Conservation (phyloP, 257 asterid species). For the Fraxinus anomala region DNA sequence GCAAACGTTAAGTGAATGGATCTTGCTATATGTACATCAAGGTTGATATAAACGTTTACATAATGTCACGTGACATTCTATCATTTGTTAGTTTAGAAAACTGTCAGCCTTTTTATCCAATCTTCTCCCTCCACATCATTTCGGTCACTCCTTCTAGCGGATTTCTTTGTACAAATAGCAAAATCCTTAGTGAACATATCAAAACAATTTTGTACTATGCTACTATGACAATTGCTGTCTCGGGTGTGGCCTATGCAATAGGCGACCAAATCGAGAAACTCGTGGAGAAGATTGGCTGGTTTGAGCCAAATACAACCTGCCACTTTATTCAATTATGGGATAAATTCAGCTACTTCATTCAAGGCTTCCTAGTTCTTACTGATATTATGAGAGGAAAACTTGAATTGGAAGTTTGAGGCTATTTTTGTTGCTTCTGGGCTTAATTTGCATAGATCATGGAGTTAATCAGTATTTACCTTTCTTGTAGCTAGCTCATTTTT, state of each 20-base stretch:
- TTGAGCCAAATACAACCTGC: constrained; percentile 25
- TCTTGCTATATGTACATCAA: too few relatives aligned
- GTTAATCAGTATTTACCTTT: too few relatives aligned
- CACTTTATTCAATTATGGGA: constrained; percentile 11
- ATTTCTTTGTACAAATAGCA: too few relatives aligned
- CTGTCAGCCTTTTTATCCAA: too few relatives aligned
- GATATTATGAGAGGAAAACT: constrained; percentile 5
- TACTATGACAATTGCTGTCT: constrained; percentile 36
- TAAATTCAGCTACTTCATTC: constrained; percentile 17
- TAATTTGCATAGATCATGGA: too few relatives aligned
- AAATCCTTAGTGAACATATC: constrained; percentile 20
- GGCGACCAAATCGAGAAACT: constrained; percentile 37
- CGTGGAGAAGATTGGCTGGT: constrained; percentile 45
- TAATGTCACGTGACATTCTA: too few relatives aligned
- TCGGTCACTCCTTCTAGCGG: too few relatives aligned
- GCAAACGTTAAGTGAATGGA: constrained; percentile 9
- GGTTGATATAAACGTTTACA: too few relatives aligned
- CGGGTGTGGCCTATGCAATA: constrained; percentile 54
- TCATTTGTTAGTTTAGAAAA: too few relatives aligned
- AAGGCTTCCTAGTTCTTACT: constrained; percentile 49
- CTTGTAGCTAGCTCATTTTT: too few relatives aligned
- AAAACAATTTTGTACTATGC: constrained; percentile 42
- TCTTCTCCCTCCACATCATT: too few relatives aligned
- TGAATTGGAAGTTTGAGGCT: background rate
- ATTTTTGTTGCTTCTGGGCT: too few relatives aligned